phyloP scores from a whole-genome alignment of 2,329 filamentous ascomycete species.

The Sphaerostilbella broomeana region DNA sequence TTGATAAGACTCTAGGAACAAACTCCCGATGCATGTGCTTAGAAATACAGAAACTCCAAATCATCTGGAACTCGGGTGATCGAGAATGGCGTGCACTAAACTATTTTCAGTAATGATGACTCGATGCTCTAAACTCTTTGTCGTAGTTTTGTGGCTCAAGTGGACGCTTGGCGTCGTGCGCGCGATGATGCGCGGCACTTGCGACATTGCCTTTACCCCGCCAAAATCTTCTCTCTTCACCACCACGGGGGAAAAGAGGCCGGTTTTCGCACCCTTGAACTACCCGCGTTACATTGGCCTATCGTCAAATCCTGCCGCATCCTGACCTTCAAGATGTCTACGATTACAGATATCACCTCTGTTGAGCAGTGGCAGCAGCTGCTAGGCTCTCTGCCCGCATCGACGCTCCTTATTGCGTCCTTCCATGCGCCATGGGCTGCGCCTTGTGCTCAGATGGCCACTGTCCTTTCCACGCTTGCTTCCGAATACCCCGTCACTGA shows the following conservation, averaged over 20 bases:
- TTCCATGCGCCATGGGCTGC: constrained; percentile 97
- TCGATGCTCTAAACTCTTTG: too few relatives aligned
- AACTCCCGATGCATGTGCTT: too few relatives aligned
- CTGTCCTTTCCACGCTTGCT: constrained; percentile 77
- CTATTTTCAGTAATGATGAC: too few relatives aligned
- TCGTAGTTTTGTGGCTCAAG: too few relatives aligned
- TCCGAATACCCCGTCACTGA: constrained; percentile 69
- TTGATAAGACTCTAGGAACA: too few relatives aligned
- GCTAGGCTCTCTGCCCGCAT: constrained; percentile 57
- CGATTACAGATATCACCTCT: constrained; percentile 68
- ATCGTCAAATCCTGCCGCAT: neutral
- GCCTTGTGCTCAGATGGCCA: constrained; percentile 89
- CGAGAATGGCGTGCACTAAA: too few relatives aligned
- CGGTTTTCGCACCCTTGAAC: constrained; percentile 8
- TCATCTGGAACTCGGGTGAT: too few relatives aligned
- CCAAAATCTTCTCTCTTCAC: constrained; percentile 10
- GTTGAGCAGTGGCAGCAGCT: constrained; percentile 67
- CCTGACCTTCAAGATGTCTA: constrained; percentile 52
- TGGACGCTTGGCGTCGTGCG: too few relatives aligned
- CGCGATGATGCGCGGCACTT: constrained; percentile 7
- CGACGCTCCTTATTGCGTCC: constrained; percentile 75
- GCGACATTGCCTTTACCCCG: constrained; percentile 14
- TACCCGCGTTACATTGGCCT: too few relatives aligned
- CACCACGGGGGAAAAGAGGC: neutral
- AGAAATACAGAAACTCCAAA: too few relatives aligned